Percentiles rank a stretch among this genome's conserved stretches.
Conservation (phyloP, 257 asterid species). For the Solanum pimpinellifolium region DNA sequence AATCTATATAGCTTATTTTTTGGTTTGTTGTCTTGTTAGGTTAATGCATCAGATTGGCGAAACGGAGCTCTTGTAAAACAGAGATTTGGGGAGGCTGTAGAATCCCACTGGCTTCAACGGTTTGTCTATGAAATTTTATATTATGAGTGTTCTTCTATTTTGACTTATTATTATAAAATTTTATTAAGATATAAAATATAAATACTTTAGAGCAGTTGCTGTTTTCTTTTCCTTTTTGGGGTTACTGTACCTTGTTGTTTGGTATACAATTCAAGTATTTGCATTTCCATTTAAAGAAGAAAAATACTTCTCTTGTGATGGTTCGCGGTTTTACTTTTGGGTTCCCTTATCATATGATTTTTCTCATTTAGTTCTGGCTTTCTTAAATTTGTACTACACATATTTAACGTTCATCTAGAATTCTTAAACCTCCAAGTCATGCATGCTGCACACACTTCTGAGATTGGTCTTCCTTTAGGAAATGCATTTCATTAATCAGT, state of each 20-base stretch:
- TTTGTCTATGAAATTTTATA: conserved; percentile 14
- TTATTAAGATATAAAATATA: background rate
- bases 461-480: background rate
- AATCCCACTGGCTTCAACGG: conserved; percentile 88
- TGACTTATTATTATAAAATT: background rate
- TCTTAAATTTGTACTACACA: background rate
- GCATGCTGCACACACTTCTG: background rate
- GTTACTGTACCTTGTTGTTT: background rate
- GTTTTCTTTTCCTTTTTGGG: background rate
- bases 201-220: background rate
- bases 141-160: background rate
- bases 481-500: background rate
- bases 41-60: conserved; percentile 98
- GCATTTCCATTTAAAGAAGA: background rate
- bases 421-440: background rate
- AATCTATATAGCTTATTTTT: background rate
- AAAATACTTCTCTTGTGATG: background rate
- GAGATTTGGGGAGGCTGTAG: conserved; percentile 94
- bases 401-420: background rate
- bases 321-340: background rate
- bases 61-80: conserved; percentile 89
- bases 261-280: background rate
- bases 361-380: background rate
- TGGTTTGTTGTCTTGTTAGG: conserved; percentile 27
- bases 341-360: background rate